Conservation (phyloP, 208 protist genomes). For the Acanthamoeba lenticulata region DNA sequence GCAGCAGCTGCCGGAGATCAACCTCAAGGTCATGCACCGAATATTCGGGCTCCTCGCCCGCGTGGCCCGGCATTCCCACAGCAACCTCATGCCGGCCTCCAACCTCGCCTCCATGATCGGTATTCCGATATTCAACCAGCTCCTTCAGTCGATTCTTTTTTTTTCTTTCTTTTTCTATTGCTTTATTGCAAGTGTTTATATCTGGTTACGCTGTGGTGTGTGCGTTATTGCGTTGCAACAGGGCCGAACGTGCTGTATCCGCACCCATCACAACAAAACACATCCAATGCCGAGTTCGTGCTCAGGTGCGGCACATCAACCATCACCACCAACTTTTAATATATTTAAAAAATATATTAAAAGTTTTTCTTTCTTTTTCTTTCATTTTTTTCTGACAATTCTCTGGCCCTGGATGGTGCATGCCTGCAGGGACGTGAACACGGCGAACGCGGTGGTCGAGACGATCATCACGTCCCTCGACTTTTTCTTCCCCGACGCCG, state of each 20-base stretch:
- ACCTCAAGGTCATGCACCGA: not conserved
- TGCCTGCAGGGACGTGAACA: not conserved
- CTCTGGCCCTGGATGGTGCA: no score
- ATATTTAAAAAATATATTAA: no score
- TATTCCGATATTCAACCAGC: not conserved
- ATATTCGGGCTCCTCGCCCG: not conserved
- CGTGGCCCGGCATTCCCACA: not conserved
- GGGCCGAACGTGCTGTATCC: not conserved
- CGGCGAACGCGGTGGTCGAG: not conserved
- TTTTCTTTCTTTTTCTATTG: not conserved
- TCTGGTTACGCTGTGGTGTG: no score
- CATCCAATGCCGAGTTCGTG: not conserved
- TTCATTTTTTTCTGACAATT: no score
- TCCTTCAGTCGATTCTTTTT: no score
- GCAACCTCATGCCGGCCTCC: not conserved
- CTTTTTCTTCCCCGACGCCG: not conserved
- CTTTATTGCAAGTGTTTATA: not conserved
- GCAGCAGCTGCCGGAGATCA: not conserved
- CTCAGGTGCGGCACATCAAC: not conserved
- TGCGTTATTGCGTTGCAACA: not conserved
- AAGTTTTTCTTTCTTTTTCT: no score
- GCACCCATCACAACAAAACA: not conserved
- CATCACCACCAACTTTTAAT: no score
- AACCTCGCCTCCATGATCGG: not conserved
- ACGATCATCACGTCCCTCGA: slow-evolving; percentile 1